Percentiles rank a stretch among this genome's conserved stretches.
These are phyloP conservation scores for Calonectria montana DNA, from an alignment of 2,329 filamentous ascomycete genomes.

Conservation along the genomic window DNA sequence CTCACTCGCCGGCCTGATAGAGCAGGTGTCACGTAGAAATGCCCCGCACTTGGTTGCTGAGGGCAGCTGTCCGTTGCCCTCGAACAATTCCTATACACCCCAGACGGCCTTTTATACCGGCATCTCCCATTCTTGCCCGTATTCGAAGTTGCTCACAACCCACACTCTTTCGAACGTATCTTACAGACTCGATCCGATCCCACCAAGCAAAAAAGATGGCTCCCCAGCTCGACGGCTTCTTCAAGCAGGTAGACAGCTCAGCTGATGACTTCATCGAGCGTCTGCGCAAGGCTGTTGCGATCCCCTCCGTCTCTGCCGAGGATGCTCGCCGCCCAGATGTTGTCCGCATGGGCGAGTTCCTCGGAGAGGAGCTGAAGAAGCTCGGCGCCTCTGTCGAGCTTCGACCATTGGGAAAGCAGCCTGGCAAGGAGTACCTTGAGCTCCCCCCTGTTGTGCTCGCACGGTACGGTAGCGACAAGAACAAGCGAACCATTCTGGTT, in stretches of 20 bases:
- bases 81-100: slow-evolving; percentile 33
- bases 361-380: slow-evolving; percentile 82
- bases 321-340: slow-evolving; percentile 91
- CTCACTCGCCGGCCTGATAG: slow-evolving; percentile 39
- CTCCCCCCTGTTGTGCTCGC: slow-evolving; percentile 93
- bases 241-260: slow-evolving; percentile 88
- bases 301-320: slow-evolving; percentile 94
- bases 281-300: slow-evolving; percentile 91
- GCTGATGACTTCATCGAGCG: slow-evolving; percentile 88
- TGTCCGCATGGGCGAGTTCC: slow-evolving; percentile 94
- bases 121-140: slow-evolving; percentile 35
- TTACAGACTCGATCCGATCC: slow-evolving; percentile 63
- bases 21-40: slow-evolving; percentile 48
- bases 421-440: slow-evolving; percentile 88
- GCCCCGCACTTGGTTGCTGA: slow-evolving; percentile 58
- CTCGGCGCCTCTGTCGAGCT: slow-evolving; percentile 91
- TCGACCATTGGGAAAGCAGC: slow-evolving; percentile 89
- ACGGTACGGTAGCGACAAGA: slow-evolving; percentile 91
- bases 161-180: slow-evolving; percentile 55
- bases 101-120: slow-evolving; percentile 37
- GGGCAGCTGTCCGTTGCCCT: slow-evolving; percentile 42
- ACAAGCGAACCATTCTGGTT: slow-evolving; percentile 93
- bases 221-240: slow-evolving; percentile 90
- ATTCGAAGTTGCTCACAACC: slow-evolving; percentile 26
- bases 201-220: slow-evolving; percentile 84